Conservation (phyloP, 805 yeast genomes). For the Barnettozyma sp. region DNA sequence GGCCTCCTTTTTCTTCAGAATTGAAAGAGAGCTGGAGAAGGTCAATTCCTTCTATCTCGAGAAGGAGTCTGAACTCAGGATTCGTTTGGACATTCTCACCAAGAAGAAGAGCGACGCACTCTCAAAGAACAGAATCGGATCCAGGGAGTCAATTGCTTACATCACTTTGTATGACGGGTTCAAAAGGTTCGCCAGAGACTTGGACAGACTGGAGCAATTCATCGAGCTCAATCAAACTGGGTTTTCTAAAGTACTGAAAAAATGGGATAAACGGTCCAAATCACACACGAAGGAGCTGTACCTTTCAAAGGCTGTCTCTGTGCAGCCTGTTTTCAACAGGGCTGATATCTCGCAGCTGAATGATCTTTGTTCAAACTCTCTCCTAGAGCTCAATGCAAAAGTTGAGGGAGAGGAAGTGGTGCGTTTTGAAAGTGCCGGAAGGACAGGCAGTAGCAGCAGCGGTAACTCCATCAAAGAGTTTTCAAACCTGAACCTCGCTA, state of each 20-base stretch:
- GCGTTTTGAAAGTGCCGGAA: constrained; percentile 24
- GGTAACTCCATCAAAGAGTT: constrained; percentile 19
- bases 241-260: constrained; percentile 88
- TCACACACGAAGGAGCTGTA: constrained; percentile 92
- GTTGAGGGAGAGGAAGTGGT: constrained; percentile 42
- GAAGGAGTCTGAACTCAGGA: constrained; percentile 80
- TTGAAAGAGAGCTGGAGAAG: constrained; percentile 92
- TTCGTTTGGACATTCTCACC: constrained; percentile 68
- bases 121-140: constrained; percentile 38
- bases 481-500: constrained; percentile 17
- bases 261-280: constrained; percentile 96
- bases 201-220: constrained; percentile 84
- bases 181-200: constrained; percentile 81
- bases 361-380: constrained; percentile 58
- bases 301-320: constrained; percentile 85
- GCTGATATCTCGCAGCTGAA: constrained; percentile 78
- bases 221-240: constrained; percentile 95
- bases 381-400: constrained; percentile 70
- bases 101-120: constrained; percentile 56
- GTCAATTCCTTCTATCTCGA: constrained; percentile 89
- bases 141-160: constrained; percentile 67
- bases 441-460: no score
- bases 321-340: constrained; percentile 93
- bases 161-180: constrained; percentile 82
- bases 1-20: constrained; percentile 77